Percentiles rank a stretch among this genome's conserved stretches.
phyloP scores from a whole-genome alignment of 2,329 filamentous ascomycete species.

The Diaporthe longicolla region DNA sequence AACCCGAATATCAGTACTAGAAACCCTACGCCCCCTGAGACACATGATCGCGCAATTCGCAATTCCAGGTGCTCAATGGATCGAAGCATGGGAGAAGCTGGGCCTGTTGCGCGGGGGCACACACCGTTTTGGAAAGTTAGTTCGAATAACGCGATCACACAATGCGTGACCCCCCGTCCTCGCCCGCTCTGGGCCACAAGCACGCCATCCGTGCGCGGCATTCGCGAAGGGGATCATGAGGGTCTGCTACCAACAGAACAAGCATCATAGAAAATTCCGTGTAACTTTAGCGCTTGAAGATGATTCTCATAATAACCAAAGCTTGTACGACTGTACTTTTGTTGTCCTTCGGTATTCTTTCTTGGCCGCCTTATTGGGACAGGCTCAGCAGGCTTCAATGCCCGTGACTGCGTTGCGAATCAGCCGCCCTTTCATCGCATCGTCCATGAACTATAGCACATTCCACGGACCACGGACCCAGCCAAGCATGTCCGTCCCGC shows the following conservation, averaged over 20 bases:
- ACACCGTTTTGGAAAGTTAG: slow-evolving; percentile 16
- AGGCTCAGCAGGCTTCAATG: neutral
- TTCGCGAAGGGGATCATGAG: slow-evolving; percentile 2
- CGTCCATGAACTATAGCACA: slow-evolving; percentile 11
- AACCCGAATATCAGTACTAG: neutral
- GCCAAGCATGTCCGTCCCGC: slow-evolving; percentile 27
- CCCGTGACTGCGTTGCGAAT: neutral
- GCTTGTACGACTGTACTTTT: neutral
- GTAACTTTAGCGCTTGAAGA: neutral
- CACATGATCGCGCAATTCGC: slow-evolving; percentile 22
- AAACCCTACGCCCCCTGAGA: slow-evolving; percentile 4
- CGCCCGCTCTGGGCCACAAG: slow-evolving; percentile 28
- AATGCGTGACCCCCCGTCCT: slow-evolving; percentile 25
- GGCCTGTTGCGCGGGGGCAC: slow-evolving; percentile 5
- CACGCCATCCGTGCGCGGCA: slow-evolving; percentile 27
- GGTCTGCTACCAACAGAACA: neutral
- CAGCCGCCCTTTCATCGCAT: neutral
- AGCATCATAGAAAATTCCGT: neutral
- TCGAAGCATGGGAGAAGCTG: slow-evolving; percentile 8
- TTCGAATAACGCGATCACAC: slow-evolving; percentile 18
- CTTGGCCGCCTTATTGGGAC: neutral
- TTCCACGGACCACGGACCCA: slow-evolving; percentile 17
- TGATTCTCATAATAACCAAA: slow-evolving; percentile 2
- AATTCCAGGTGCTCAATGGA: neutral
- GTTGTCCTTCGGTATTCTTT: neutral